These are phyloP conservation scores for Paraphaeosphaeria sporulosa DNA, from an alignment of 2,329 filamentous ascomycete genomes.

Conservation along the genomic window DNA sequence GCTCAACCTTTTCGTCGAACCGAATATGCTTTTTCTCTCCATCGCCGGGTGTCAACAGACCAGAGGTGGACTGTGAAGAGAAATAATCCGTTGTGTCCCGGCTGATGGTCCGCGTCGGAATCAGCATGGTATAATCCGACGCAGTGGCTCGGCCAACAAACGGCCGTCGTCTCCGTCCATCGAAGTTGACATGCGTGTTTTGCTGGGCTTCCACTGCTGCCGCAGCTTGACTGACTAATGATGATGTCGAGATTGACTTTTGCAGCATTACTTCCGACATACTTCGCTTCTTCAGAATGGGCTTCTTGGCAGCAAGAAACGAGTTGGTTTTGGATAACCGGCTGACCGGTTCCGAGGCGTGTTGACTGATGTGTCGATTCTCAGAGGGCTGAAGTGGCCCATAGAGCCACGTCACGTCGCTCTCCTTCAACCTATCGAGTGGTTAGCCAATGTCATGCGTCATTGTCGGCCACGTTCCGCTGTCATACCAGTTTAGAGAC, in stretches of 20 bases:
- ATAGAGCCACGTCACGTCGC: conserved; percentile 97
- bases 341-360: conserved; percentile 60
- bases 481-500: conserved; percentile 85
- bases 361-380: conserved; percentile 60
- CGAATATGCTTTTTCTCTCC: conserved; percentile 85
- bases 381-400: conserved; percentile 83
- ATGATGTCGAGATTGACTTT: conserved; percentile 85
- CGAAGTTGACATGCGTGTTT: conserved; percentile 57
- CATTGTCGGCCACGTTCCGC: conserved; percentile 21
- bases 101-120: conserved; percentile 68
- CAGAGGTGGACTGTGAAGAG: conserved; percentile 74
- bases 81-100: conserved; percentile 70
- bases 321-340: conserved; percentile 69
- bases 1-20: conserved; percentile 94
- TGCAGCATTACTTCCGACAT: conserved; percentile 97
- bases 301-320: conserved; percentile 77
- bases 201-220: conserved; percentile 88
- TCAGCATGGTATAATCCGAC: conserved; percentile 71
- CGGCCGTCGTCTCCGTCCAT: conserved; percentile 60
- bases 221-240: conserved; percentile 86
- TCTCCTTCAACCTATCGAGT: conserved; percentile 83
- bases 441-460: conserved; percentile 38
- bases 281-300: conserved; percentile 94
- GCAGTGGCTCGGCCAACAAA: conserved; percentile 64
- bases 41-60: conserved; percentile 67